Conservation (phyloP, 768 basidiomycete species). For the Candolleomyces aberdarensis region DNA sequence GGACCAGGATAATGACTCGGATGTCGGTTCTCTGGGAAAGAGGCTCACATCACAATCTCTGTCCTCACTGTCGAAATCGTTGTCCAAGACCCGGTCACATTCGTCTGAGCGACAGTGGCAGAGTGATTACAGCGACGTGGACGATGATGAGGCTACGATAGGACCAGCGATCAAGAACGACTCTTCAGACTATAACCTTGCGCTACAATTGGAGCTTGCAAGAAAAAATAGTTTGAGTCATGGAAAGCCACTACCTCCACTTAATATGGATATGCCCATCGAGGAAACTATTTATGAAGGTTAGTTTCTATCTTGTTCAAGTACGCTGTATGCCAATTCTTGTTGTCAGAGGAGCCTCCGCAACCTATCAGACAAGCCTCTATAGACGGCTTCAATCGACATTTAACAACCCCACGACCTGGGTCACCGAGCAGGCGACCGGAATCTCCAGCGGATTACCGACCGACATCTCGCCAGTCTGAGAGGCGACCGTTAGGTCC, state of each 20-base stretch:
- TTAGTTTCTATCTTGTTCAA: slow-evolving; percentile 23
- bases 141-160: slow-evolving; percentile 42
- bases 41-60: slow-evolving; percentile 35
- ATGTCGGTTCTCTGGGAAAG: slow-evolving; percentile 43
- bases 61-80: slow-evolving; percentile 21
- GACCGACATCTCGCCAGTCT: slow-evolving; percentile 44
- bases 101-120: slow-evolving; percentile 35
- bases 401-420: slow-evolving; percentile 40
- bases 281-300: slow-evolving; percentile 82
- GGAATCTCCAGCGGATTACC: slow-evolving; percentile 22
- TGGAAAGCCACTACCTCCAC: slow-evolving; percentile 36
- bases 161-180: slow-evolving; percentile 40
- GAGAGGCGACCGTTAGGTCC: slow-evolving; percentile 71
- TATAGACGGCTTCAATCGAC: slow-evolving; percentile 36
- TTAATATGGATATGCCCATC: slow-evolving; percentile 42
- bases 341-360: slow-evolving; percentile 56
- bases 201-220: slow-evolving; percentile 76
- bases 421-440: slow-evolving; percentile 23
- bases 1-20: slow-evolving; percentile 33
- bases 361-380: slow-evolving; percentile 52
- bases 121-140: slow-evolving; percentile 40
- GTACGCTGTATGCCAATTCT: slow-evolving; percentile 9
- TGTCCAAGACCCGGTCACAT: slow-evolving; percentile 38
- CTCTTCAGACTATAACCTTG: slow-evolving; percentile 73
- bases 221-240: slow-evolving; percentile 80